These are phyloP conservation scores for Pholiota molesta DNA, from an alignment of 768 basidiomycete species.

Conservation along the genomic window DNA sequence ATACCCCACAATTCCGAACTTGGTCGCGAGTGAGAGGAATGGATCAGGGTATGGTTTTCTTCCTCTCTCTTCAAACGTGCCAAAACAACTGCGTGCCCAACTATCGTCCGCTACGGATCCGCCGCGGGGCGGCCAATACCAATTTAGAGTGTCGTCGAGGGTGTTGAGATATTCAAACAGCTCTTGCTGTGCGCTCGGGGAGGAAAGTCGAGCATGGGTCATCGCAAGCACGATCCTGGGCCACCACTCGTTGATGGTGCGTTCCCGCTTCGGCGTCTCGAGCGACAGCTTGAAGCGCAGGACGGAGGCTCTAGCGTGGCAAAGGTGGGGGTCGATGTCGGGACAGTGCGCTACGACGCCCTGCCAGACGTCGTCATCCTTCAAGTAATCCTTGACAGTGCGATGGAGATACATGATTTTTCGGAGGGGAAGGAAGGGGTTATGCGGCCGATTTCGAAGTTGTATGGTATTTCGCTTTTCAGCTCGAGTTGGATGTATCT, in stretches of 20 bases:
- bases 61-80: slow-evolving; percentile 14
- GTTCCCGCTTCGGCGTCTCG: slow-evolving; percentile 7
- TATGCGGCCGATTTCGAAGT: neutral
- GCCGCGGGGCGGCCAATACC: slow-evolving; percentile 14
- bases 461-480: neutral
- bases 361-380: slow-evolving; percentile 4
- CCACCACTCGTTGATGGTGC: slow-evolving; percentile 16
- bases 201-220: slow-evolving; percentile 11
- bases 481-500: slow-evolving; percentile 7
- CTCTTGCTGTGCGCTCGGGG: neutral
- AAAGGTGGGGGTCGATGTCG: slow-evolving; percentile 7
- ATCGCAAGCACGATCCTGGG: slow-evolving; percentile 9
- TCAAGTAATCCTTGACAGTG: slow-evolving; percentile 14
- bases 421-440: slow-evolving; percentile 1
- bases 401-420: slow-evolving; percentile 16
- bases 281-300: slow-evolving; percentile 5
- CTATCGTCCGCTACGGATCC: slow-evolving; percentile 11
- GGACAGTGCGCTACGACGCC: slow-evolving; percentile 5
- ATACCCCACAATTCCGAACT: slow-evolving; percentile 12
- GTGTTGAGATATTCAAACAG: slow-evolving; percentile 14
- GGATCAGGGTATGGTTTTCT: slow-evolving; percentile 9
- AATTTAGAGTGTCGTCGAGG: slow-evolving; percentile 16
- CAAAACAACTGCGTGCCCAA: slow-evolving; percentile 16
- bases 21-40: slow-evolving; percentile 14
- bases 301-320: slow-evolving; percentile 1